Conservation (phyloP, 331 rosid species). For the Spiraea crenata region DNA sequence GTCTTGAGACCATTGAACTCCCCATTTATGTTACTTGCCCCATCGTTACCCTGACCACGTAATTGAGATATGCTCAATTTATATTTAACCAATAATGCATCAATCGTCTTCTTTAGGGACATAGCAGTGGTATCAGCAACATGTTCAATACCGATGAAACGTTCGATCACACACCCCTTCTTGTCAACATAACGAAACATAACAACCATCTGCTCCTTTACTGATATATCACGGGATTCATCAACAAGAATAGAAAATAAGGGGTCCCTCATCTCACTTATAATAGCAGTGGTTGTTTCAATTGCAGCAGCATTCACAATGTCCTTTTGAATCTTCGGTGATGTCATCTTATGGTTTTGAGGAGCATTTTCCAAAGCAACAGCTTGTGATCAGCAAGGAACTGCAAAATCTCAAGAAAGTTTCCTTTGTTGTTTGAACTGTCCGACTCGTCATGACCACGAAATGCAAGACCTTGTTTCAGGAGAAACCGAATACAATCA, state of each 20-base stretch:
- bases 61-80: not conserved
- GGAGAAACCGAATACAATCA: constrained; percentile 1
- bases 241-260: constrained; percentile 1
- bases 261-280: not conserved
- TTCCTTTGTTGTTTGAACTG: no score
- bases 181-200: not conserved
- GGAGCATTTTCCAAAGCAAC: not conserved
- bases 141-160: not conserved
- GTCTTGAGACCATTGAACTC: constrained; percentile 4
- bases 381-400: no score
- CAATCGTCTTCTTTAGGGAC: not conserved
- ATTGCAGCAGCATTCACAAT: not conserved
- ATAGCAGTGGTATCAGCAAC: not conserved
- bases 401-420: no score
- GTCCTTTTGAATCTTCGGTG: not conserved
- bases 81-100: not conserved
- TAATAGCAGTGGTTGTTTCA: not conserved
- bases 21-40: not conserved
- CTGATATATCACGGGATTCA: not conserved
- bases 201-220: not conserved
- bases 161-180: not conserved
- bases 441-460: not conserved
- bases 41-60: not conserved
- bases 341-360: not conserved
- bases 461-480: not conserved